phyloP scores from a whole-genome alignment of 306 rosid species.

The Fagus crenata region DNA sequence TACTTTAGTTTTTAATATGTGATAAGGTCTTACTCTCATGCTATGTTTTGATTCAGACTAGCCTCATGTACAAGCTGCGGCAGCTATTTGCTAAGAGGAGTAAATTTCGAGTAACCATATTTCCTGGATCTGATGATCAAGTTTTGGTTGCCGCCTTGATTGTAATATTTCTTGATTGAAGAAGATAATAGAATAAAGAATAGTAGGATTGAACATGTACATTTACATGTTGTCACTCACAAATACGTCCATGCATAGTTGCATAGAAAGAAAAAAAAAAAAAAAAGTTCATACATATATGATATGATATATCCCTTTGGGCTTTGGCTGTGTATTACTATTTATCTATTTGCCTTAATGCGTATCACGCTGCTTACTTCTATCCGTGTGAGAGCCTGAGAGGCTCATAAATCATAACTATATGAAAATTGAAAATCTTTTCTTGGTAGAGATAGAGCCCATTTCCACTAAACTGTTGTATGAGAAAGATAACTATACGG shows the following conservation, averaged over 20 bases:
- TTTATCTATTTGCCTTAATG: not conserved
- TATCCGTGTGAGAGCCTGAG: not conserved
- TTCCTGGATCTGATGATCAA: constrained; percentile 42
- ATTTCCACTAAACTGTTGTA: no score
- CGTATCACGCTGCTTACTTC: not conserved
- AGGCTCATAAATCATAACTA: no score
- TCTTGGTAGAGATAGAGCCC: not conserved
- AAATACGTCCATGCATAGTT: not conserved
- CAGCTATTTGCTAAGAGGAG: constrained; percentile 44
- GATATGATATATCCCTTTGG: not conserved
- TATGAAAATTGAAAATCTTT: not conserved
- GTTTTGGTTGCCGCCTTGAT: constrained; percentile 40
- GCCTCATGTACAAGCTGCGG: constrained; percentile 55
- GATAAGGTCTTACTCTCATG: not conserved
- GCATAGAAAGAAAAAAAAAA: not conserved
- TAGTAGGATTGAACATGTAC: not conserved
- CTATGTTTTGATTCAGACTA: constrained; percentile 45
- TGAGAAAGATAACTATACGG: no score
- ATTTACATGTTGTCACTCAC: not conserved
- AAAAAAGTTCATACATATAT: not conserved
- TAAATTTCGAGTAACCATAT: constrained; percentile 49
- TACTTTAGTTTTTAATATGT: not conserved
- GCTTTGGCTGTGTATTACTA: not conserved
- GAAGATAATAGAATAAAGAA: not conserved
- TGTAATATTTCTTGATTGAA: constrained; percentile 44